Evolutionary conservation across 1,284 basidiomycete genomes (phyloP), one percentile per base, ranked within the genome.

Genomic region (Lentinus polychrous): DNA sequence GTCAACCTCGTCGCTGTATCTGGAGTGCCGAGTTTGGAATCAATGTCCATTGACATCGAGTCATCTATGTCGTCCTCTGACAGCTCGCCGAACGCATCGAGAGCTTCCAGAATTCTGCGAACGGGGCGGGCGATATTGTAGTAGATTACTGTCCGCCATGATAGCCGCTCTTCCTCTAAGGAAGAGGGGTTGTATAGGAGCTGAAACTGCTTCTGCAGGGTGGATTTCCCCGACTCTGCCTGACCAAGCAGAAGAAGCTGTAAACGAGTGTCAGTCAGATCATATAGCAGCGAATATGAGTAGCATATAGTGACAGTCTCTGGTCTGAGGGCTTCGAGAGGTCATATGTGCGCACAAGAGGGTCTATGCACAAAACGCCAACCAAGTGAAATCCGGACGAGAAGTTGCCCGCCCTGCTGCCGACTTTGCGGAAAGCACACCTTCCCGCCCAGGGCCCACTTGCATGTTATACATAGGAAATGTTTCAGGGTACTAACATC

Each of bases 151-250:
- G 81, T 79, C 43, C 82, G 78, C 87, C 87, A 91, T 20, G 87
- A 89, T 33, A 76, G 65, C 14, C 88, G 84, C 60, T 91, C 87
- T 49, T 77, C 75, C 49, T 91, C 86, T 46, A 91, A 71, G 11
- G 82, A 79, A 46, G 74, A 74, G 1, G 88, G 88, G 54, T 78
- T 83, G 66, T 90, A 89, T 76, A 91, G 84, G 53, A 91, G 77
- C 65, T 91, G 88, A 59, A 91, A 91, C 62, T 91, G 86, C 61
- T 90, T 89, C 63, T 87, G 85, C 27, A 90, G 73, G 0, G 86
- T 89, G 15, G 83, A 86, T 63, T 89, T 90, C 55, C 86, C 87
- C 23, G 84, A 87, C 69, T 90, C 86, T 40, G 87, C 86, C 59
- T 90, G 86, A 35, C 86, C 86, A 40, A 90, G 77, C 45, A 90